These are phyloP conservation scores for Phialocephala subalpina DNA, from an alignment of 2,329 filamentous ascomycete genomes.

Conservation along the genomic window DNA sequence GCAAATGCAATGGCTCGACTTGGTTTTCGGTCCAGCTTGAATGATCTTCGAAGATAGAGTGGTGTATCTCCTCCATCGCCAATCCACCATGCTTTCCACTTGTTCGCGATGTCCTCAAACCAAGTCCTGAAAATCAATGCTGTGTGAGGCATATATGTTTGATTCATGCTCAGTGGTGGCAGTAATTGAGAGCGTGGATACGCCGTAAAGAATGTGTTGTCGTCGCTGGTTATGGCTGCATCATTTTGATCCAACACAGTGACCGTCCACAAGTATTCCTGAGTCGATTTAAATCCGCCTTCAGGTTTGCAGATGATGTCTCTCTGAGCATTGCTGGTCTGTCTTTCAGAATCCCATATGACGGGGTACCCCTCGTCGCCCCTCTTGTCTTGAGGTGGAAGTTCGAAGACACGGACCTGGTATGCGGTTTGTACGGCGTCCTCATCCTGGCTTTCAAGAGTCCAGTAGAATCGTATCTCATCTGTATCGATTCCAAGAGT, in stretches of 20 bases:
- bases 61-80: constrained; percentile 10
- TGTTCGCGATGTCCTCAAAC: constrained; percentile 7
- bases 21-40: constrained; percentile 3
- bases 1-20: neutral
- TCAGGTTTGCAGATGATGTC: neutral
- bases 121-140: constrained; percentile 2
- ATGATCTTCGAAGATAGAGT: neutral
- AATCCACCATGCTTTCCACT: constrained; percentile 8
- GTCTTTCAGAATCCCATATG: neutral
- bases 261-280: neutral
- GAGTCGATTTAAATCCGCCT: neutral
- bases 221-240: neutral
- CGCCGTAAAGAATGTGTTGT: constrained; percentile 1
- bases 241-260: constrained; percentile 1
- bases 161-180: constrained; percentile 10
- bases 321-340: constrained; percentile 1
- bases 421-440: neutral
- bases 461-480: constrained; percentile 10
- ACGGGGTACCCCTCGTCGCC: neutral
- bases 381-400: neutral
- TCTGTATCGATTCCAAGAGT: constrained; percentile 10
- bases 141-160: constrained; percentile 7
- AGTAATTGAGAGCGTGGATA: constrained; percentile 9
- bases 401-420: neutral
- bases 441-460: neutral